Conservation (phyloP, 2,329 filamentous ascomycete species). For the Pseudopithomyces chartarum region DNA sequence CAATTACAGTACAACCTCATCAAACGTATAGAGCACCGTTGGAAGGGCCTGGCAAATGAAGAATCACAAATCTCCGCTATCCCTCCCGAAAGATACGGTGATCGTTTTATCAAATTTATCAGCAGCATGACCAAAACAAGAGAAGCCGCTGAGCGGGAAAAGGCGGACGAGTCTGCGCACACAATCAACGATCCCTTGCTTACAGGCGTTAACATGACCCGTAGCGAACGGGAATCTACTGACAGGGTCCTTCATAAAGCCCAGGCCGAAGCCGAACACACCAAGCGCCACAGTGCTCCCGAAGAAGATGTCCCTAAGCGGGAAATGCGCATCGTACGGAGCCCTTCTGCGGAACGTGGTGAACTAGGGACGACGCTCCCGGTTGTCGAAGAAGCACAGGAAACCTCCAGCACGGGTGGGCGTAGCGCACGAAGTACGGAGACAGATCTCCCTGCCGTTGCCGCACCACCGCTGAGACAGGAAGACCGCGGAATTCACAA, state of each 20-base stretch:
- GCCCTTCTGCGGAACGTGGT: constrained; percentile 61
- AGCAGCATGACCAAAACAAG: constrained; percentile 86
- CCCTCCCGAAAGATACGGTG: constrained; percentile 86
- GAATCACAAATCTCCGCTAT: constrained; percentile 90
- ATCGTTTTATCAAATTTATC: constrained; percentile 93
- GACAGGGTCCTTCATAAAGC: constrained; percentile 62
- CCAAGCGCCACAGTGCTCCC: constrained; percentile 51
- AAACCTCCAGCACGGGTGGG: constrained; percentile 70
- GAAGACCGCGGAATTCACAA: constrained; percentile 10
- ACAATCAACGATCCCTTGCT: constrained; percentile 45
- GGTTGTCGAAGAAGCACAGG: constrained; percentile 88
- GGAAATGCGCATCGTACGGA: constrained; percentile 62
- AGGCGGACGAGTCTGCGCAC: constrained; percentile 40
- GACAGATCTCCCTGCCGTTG: constrained; percentile 15
- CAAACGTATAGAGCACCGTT: constrained; percentile 95
- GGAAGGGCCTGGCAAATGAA: constrained; percentile 88
- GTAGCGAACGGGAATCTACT: constrained; percentile 43
- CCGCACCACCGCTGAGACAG: constrained; percentile 30
- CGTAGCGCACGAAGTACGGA: constrained; percentile 54
- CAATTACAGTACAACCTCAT: constrained; percentile 80
- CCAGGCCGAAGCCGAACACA: constrained; percentile 67
- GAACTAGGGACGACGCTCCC: constrained; percentile 68
- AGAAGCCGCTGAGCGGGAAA: constrained; percentile 74
- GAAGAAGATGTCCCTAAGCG: constrained; percentile 67
- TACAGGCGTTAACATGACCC: constrained; percentile 43